Evolutionary conservation across 2,329 filamentous ascomycete species (phyloP).

Genomic region (Albophoma yamanashiensis): DNA sequence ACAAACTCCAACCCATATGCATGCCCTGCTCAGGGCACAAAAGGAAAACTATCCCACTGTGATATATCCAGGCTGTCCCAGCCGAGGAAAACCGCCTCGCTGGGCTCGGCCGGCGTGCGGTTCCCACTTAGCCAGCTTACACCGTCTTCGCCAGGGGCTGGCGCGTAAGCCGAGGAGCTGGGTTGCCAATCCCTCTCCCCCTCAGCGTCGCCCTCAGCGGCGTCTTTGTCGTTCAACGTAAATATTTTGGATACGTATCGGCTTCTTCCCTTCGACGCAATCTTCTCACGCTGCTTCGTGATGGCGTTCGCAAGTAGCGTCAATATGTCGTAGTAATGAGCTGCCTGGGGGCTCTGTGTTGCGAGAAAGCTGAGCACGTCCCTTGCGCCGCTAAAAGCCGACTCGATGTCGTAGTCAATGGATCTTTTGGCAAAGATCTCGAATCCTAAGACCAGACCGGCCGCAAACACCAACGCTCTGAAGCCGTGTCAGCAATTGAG

Average conservation of each 20-base stretch:
- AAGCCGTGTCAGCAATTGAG: background rate
- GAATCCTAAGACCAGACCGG: constrained; percentile 45
- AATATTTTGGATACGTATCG: constrained; percentile 17
- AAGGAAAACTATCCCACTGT: constrained; percentile 21
- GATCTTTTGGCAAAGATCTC: constrained; percentile 40
- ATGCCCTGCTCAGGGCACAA: background rate
- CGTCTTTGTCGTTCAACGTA: constrained; percentile 5
- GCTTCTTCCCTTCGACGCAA: constrained; percentile 10
- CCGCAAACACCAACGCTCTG: constrained; percentile 43
- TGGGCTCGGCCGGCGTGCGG: background rate
- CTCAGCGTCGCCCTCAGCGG: background rate
- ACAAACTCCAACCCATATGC: background rate
- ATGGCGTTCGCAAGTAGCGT: constrained; percentile 34
- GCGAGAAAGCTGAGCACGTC: constrained; percentile 38
- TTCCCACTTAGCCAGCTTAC: constrained; percentile 4
- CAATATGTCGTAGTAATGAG: constrained; percentile 46
- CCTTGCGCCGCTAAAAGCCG: constrained; percentile 37
- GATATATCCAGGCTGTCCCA: constrained; percentile 20
- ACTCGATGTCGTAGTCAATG: constrained; percentile 31
- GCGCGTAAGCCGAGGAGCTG: background rate
- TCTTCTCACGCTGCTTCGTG: constrained; percentile 22
- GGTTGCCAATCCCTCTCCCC: background rate
- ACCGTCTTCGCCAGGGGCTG: constrained; percentile 1
- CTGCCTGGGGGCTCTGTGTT: constrained; percentile 41
- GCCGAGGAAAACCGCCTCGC: constrained; percentile 11